Evolutionary conservation across 2,329 filamentous ascomycete genomes (phyloP), one percentile per base, ranked within the genome.

Genomic region (Verticillium nubilum): DNA sequence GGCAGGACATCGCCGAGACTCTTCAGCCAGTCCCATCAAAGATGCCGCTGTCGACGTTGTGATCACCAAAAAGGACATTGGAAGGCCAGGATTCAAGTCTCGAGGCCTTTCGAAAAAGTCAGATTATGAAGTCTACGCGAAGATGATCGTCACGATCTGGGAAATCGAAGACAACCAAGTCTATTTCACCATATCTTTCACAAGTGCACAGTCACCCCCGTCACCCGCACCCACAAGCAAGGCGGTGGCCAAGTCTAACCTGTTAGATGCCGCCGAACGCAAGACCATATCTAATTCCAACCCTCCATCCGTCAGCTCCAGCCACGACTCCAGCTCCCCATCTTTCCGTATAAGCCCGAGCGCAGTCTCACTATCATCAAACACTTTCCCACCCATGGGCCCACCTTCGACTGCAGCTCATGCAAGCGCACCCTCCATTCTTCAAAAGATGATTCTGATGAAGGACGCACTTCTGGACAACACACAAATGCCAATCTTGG

Each of bases 81-180:
- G 74, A 56, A 76, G 76, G 58, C 69, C 78, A 6, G 73, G 64
- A 1, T 69, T 74, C 26, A 72, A 74, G 23, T 66, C 67, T 25
- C 70, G 67, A 27, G 67, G 69, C 37, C 73, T 72, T 59, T 67
- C 70, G 10, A 75, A 73, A 61, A 70, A 71, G 19, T 72, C 70
- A 6, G 72, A 75, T 25, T 72, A 70, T 56, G 78, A 77, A 66
- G 72, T 85, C 0, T 84, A 84, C 63, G 87, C 89, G 25, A 88
- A 87, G 64, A 90, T 92, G 87, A 90, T 92, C 54, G 84, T 92
- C 25, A 89, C 86, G 0, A 83, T 90, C 6, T 93, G 89, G 87
- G 81, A 85, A 61, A 78, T 83, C n/a, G 83, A 89, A 42, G 84
- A 89, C 50, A 79, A 81, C 23, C 82, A 87, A 64, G 84, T 81